Conservation (phyloP, 352 stramenopile species). For the Globisporangium polare region DNA sequence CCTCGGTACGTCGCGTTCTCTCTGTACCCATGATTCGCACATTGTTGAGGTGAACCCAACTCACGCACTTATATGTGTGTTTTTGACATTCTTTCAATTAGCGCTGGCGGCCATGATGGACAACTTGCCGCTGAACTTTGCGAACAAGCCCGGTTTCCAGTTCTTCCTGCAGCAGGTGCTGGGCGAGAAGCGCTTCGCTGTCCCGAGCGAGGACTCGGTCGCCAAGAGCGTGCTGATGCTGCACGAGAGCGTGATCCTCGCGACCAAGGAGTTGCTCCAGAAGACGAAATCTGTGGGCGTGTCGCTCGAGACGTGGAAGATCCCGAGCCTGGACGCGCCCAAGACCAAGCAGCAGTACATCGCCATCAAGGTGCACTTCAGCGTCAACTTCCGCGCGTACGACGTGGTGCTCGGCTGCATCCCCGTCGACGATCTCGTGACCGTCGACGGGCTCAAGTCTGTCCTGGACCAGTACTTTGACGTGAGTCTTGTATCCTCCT, state of each 20-base stretch:
- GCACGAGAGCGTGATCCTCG: slow-evolving; percentile 67
- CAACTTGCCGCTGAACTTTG: slow-evolving; percentile 65
- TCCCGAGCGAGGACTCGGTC: slow-evolving; percentile 56
- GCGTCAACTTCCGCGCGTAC: slow-evolving; percentile 67
- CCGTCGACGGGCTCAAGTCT: slow-evolving; percentile 37
- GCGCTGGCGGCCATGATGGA: slow-evolving; percentile 69
- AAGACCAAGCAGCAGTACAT: slow-evolving; percentile 49
- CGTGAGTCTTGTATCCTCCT: slow-evolving; percentile 17
- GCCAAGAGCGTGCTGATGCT: slow-evolving; percentile 62
- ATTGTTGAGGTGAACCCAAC: not conserved
- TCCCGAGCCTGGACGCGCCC: slow-evolving; percentile 29
- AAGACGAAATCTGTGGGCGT: slow-evolving; percentile 57
- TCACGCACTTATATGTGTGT: not conserved
- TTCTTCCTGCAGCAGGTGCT: slow-evolving; percentile 65
- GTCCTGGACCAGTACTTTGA: slow-evolving; percentile 60
- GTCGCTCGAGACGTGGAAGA: slow-evolving; percentile 62
- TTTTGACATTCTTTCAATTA: slow-evolving; percentile 9
- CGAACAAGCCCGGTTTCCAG: slow-evolving; percentile 55
- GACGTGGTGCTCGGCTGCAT: slow-evolving; percentile 57
- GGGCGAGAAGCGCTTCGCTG: slow-evolving; percentile 56
- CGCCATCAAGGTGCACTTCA: slow-evolving; percentile 72
- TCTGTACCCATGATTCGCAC: not conserved
- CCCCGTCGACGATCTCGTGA: slow-evolving; percentile 33
- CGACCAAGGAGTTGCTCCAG: slow-evolving; percentile 59
- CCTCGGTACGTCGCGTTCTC: slow-evolving; percentile 27